Conservation (phyloP, 169 alveolate species). For the Plasmodium berghei region DNA sequence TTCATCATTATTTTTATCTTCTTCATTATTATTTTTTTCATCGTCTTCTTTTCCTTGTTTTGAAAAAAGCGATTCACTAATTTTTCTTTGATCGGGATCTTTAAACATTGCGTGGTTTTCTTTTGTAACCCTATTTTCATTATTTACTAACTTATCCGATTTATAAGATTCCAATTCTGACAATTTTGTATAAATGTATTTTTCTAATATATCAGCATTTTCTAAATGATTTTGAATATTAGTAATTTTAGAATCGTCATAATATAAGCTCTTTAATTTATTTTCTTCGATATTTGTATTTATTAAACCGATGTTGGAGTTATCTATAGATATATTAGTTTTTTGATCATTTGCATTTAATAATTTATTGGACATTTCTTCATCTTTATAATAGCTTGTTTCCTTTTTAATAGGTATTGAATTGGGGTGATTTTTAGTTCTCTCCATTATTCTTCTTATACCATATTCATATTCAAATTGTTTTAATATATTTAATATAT, state of each 20-base stretch:
- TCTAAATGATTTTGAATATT: conserved; percentile 59
- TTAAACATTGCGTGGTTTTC: neutral
- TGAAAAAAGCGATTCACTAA: neutral
- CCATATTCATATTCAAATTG: conserved; percentile 65
- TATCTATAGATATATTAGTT: neutral
- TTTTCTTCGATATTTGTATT: neutral
- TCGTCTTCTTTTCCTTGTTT: neutral
- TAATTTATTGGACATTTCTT: neutral
- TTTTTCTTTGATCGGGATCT: neutral
- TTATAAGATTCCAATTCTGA: conserved; percentile 3
- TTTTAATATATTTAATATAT: conserved; percentile 51
- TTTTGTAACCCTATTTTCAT: neutral
- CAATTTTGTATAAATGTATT: conserved; percentile 34
- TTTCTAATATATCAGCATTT: conserved; percentile 63
- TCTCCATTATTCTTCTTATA: conserved; percentile 26
- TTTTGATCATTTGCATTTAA: neutral
- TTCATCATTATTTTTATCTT: conserved; percentile 45
- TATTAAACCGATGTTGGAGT: neutral
- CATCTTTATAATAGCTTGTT: neutral
- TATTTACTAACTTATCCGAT: neutral
- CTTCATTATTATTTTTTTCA: conserved; percentile 16
- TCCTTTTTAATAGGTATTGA: conserved; percentile 4
- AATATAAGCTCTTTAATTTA: neutral
- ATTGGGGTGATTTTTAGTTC: neutral
- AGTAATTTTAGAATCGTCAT: conserved; percentile 22